phyloP scores from a whole-genome alignment of 345 rosid species.

The Linum tenue region DNA sequence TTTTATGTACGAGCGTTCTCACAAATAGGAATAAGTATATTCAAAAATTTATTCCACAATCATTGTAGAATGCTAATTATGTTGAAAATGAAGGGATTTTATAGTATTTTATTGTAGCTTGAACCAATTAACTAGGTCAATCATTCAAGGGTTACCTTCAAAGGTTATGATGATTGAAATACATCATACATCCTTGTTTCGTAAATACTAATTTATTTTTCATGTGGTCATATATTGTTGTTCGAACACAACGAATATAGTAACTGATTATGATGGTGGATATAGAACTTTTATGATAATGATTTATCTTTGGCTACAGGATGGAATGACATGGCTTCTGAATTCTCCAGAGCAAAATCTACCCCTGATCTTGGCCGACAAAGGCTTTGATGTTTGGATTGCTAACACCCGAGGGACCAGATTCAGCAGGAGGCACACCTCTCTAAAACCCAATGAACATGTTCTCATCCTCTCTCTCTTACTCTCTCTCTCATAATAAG shows the following conservation, averaged over 20 bases:
- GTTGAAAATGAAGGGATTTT: no score
- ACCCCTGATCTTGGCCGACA: constrained; percentile 20
- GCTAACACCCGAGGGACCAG: constrained; percentile 19
- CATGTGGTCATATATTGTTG: no score
- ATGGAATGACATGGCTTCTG: constrained; percentile 16
- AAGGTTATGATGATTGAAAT: no score
- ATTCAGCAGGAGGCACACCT: constrained; percentile 15
- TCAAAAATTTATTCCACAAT: no score
- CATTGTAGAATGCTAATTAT: no score
- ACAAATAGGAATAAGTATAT: no score
- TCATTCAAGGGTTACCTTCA: no score
- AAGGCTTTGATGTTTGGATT: constrained; percentile 23
- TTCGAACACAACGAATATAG: background rate
- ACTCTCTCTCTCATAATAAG: background rate
- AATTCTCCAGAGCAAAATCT: constrained; percentile 15
- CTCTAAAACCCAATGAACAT: constrained; percentile 12
- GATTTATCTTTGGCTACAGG: constrained; percentile 3
- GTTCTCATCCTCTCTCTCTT: background rate
- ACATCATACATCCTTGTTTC: no score
- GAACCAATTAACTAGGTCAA: no score
- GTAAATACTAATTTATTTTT: no score
- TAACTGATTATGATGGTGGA: background rate
- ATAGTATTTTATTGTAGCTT: no score
- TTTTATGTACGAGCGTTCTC: no score
- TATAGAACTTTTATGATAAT: background rate